Evolutionary conservation across 179 eudicot species (phyloP).

Genomic region (Beta corolliflora): DNA sequence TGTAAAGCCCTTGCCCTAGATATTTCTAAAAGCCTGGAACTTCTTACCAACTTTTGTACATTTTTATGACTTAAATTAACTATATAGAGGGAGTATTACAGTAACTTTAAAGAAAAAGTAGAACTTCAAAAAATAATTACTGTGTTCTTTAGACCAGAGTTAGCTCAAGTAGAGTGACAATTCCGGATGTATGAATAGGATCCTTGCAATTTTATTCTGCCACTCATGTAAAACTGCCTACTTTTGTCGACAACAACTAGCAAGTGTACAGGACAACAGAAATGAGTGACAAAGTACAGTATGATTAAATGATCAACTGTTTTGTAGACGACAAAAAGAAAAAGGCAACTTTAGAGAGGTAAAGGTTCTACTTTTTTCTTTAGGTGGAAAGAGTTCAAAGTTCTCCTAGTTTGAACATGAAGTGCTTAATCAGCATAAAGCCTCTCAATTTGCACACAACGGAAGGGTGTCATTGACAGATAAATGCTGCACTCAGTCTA

Average conservation of each 20-base stretch:
- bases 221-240: not conserved
- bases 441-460: not conserved
- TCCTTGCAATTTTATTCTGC: not conserved
- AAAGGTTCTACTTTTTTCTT: not conserved
- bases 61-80: not conserved
- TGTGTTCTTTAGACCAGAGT: not conserved
- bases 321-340: constrained; percentile 9
- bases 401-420: constrained; percentile 4
- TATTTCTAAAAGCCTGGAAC: not conserved
- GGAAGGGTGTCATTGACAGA: not conserved
- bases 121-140: not conserved
- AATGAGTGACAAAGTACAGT: not conserved
- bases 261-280: not conserved
- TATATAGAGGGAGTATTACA: not conserved
- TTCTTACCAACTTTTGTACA: not conserved
- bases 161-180: not conserved
- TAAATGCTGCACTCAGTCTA: not conserved
- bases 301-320: not conserved
- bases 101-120: not conserved
- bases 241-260: not conserved
- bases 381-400: not conserved
- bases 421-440: not conserved
- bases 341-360: not conserved
- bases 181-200: not conserved
- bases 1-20: not conserved